Base-by-base conservation (phyloP, 225 moss, liverwort and hornwort genomes). In the Polytrichum commune region DNA sequence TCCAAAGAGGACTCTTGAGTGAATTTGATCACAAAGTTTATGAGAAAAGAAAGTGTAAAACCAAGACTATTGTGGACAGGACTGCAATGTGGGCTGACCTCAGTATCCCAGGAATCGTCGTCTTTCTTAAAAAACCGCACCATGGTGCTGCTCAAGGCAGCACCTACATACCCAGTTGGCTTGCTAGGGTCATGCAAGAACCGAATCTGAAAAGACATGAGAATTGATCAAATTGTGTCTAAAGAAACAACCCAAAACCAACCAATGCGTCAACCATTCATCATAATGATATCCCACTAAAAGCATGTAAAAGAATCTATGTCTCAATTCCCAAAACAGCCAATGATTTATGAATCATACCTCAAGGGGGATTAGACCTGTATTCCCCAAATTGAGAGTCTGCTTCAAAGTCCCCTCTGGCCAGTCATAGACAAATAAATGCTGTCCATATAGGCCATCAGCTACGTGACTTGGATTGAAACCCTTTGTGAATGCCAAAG, bases 281-380 rank as follows among this genome's bases (percentile, higher is more conserved):
- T 46, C 46, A 46, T 13, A 46, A 46, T 46, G 3, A 3, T 13
- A 46, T 16, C 46, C 46, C 46, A 46, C 13, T 0, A 46, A 46
- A 46, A 46, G 16, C 46, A 16, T 16, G 16, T 46, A 4, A 46
- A 16, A 16, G 7, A 32, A 32, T 32, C 32, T 32, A 7, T 7
- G 32, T 32, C 56, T 56, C 56, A 56, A 18, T 56, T 6, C 56
- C 56, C 32, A 56, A 56, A 18, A 56, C 18, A 56, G 58, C 20
- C 58, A 24, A 58, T 58, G 16, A 23, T 28, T 28, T 70, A 53
- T 35, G 19, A 2, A 7, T 67, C 84, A 53, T 73, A 98, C 97
- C 97, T 98, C 97, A 7, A 98, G 84, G n/a, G 97, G 97, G 75
- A 98, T 98, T 32, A 95, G 91, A 30, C 95, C 97, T 18, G 91